phyloP scores from a whole-genome alignment of 805 yeast genomes.

The Myxozyma neotropica region DNA sequence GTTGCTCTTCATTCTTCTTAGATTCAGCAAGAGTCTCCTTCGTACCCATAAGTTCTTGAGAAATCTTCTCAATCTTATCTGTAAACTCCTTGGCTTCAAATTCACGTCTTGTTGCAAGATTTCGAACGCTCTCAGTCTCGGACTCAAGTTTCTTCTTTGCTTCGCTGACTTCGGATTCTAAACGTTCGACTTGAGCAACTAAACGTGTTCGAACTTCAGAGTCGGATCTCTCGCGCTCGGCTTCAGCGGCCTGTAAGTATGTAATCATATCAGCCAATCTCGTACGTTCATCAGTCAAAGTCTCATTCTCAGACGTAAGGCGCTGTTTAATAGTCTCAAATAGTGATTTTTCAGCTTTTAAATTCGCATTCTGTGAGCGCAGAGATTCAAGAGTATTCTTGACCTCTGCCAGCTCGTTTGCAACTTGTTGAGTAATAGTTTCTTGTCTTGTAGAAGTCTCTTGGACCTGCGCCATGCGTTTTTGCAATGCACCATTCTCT shows the following conservation, averaged over 20 bases:
- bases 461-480: slow-evolving; percentile 48
- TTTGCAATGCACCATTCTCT: slow-evolving; percentile 52
- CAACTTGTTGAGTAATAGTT: slow-evolving; percentile 49
- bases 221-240: slow-evolving; percentile 60
- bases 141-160: slow-evolving; percentile 53
- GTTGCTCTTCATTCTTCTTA: slow-evolving; percentile 45
- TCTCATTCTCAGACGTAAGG: slow-evolving; percentile 55
- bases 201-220: slow-evolving; percentile 55
- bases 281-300: slow-evolving; percentile 59
- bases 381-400: slow-evolving; percentile 51
- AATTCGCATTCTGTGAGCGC: slow-evolving; percentile 51
- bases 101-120: slow-evolving; percentile 57
- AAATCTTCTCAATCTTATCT: slow-evolving; percentile 54
- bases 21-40: slow-evolving; percentile 51
- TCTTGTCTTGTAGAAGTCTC: slow-evolving; percentile 53
- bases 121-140: slow-evolving; percentile 55
- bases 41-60: slow-evolving; percentile 48
- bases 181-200: slow-evolving; percentile 51
- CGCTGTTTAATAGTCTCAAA: slow-evolving; percentile 54
- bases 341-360: slow-evolving; percentile 58
- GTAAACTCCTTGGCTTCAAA: slow-evolving; percentile 58
- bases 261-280: slow-evolving; percentile 59
- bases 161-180: slow-evolving; percentile 51
- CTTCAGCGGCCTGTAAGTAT: slow-evolving; percentile 61
- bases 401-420: slow-evolving; percentile 59